Evolutionary conservation across 768 basidiomycete genomes (phyloP), one percentile per base, ranked within the genome.

Genomic region (Lanmaoa rubissima): DNA sequence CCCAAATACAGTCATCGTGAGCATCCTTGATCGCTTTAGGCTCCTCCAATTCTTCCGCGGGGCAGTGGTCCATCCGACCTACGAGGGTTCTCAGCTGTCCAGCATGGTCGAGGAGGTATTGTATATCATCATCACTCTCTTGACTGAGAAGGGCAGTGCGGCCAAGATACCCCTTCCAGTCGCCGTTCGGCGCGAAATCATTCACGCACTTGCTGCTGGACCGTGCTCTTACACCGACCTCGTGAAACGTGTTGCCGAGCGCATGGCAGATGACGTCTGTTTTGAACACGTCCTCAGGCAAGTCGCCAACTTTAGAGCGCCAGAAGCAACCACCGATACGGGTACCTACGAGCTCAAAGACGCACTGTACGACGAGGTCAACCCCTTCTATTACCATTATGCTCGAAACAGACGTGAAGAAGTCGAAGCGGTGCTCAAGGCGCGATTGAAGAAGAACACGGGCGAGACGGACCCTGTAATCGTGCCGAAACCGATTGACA

Each of bases 331-430:
- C 1, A 77, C 86, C 2, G 94, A 96, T 62, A 80, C 80, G 0
- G 96, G 97, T 0, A 74, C 84, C n/a, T 98, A 98, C 73, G 87
- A 94, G 58, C 82, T 98, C 51, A 89, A 86, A 69, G 85, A 92
- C 45, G 90, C 88, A 62, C 78, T 77, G 19, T 94, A 84, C 70
- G 88, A 86, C 58, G 90, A 97, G 60, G 89, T 98, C 60, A 90
- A 98, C 65, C 94, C 95, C 0, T 97, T 94, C 75, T 97, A 95
- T 76, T 91, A 89, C 67, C 95, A 98, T 68, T 98, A 97, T 70
- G 88, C 92, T 16, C 81, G 95, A 40, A 98, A 98, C 74, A 87
- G 92, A 63, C 82, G 94, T 40, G 92, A 96, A 64, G 92, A 94
- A 68, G 96, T 93, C 26, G 93, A 94, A 65, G 82, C 78, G 41